A percentile compares a stretch with the other conserved stretches of the same genome.
phyloP scores from a whole-genome alignment of 306 rosid genomes.

The Vigna radiata region DNA sequence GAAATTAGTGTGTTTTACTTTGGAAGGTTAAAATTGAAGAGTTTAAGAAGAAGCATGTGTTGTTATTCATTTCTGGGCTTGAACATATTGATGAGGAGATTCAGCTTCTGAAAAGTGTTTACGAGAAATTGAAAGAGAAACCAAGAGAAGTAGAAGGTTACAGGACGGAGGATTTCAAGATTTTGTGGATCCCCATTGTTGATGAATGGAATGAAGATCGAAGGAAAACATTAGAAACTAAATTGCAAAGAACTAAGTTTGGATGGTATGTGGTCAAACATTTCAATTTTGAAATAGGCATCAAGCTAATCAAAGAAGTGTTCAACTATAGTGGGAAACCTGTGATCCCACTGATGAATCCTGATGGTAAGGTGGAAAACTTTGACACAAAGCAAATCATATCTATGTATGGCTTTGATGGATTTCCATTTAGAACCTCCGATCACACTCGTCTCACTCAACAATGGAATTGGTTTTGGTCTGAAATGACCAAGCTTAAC shows the following conservation, averaged over 20 bases:
- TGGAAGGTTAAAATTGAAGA: constrained; percentile 41
- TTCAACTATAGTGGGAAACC: constrained; percentile 20
- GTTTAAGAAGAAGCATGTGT: constrained; percentile 37
- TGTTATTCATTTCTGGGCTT: constrained; percentile 40
- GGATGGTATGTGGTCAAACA: constrained; percentile 41
- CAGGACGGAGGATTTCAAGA: constrained; percentile 42
- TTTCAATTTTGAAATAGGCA: background rate
- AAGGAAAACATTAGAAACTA: background rate
- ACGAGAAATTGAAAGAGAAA: constrained; percentile 15
- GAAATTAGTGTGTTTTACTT: background rate
- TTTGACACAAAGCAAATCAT: constrained; percentile 35
- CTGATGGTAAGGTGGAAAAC: constrained; percentile 41
- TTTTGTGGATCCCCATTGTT: constrained; percentile 50
- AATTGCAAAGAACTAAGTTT: constrained; percentile 16
- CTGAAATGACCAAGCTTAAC: constrained; percentile 33
- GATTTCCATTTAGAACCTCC: constrained; percentile 40
- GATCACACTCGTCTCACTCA: constrained; percentile 38
- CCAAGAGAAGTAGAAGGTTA: constrained; percentile 43
- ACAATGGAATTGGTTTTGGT: constrained; percentile 50
- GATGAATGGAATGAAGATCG: constrained; percentile 13
- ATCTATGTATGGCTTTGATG: constrained; percentile 41
- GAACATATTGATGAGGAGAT: constrained; percentile 39
- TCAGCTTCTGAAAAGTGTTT: constrained; percentile 26
- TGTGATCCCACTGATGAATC: constrained; percentile 36
- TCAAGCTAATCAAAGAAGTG: constrained; percentile 18